Evolutionary conservation across 345 rosid species (phyloP).

Genomic region (Dovyalis caffra): DNA sequence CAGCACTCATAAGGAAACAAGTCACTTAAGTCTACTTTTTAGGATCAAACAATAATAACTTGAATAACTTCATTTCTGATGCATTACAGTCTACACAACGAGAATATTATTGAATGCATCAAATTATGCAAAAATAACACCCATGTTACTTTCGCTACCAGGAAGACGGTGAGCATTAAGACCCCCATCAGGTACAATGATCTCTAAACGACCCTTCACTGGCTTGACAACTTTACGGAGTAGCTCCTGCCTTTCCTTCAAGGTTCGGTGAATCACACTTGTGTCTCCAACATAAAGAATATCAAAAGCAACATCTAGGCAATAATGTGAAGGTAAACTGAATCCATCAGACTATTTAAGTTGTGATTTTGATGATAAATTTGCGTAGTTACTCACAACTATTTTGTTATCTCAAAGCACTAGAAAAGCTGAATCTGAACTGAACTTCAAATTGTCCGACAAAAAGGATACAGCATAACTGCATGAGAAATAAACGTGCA

Average conservation of each 20-base stretch:
- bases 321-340: conserved; percentile 46
- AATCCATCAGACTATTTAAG: conserved; percentile 1
- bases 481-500: conserved; percentile 39
- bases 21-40: not conserved
- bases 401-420: conserved; percentile 12
- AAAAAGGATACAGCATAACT: conserved; percentile 96
- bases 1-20: not conserved
- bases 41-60: not conserved
- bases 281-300: conserved; percentile 92
- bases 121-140: not conserved
- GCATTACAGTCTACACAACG: not conserved
- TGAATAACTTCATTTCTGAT: not conserved
- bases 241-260: conserved; percentile 87
- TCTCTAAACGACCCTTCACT: conserved; percentile 80
- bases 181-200: conserved; percentile 74
- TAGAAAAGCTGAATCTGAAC: conserved; percentile 14
- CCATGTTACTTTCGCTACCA: conserved; percentile 30
- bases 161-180: conserved; percentile 54
- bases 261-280: conserved; percentile 89
- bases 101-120: not conserved
- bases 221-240: conserved; percentile 72
- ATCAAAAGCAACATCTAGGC: conserved; percentile 89
- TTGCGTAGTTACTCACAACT: conserved; percentile 4
- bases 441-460: conserved; percentile 2
- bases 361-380: conserved; percentile 12